Base-by-base conservation (phyloP, 2,329 filamentous ascomycete genomes). In the Diplodia mutila region DNA sequence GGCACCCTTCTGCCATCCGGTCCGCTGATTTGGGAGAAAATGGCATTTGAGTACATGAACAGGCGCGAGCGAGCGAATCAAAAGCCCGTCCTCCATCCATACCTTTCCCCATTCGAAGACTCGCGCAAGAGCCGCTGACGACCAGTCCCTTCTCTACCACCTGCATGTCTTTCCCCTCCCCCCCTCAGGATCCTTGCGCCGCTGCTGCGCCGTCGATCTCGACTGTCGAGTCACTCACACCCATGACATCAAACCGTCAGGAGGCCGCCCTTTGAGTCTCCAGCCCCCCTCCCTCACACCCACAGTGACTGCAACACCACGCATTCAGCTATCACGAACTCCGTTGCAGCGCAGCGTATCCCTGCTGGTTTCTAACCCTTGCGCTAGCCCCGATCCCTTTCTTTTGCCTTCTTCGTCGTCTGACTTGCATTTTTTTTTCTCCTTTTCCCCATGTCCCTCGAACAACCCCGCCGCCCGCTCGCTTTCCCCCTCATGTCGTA, bases 161-260 rank as follows among this genome's bases (percentile, higher is more conserved):
- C 11, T 46, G 39, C 39, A 46, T 46, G 39, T 8, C 8, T 46
- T 21, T 21, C 42, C 8, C n/a, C 8, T 46, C 11, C 14, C 42
- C 8, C n/a, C 16, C 25, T 18, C 49, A 9, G 12, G 14, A 52
- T 3, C 23, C 16, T 29, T 27, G 49, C 49, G 16, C 49, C 4
- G 7, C 23, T 1, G 25, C 49, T 21, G 14, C 37, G 14, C 14
- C 37, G 37, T 16, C 16, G 37, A 39, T n/a, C 39, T 5, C 51
- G 12, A 3, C 8, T 29, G 7, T 29, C 52, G 52, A 54, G 52
- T 54, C 52, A 18, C 25, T 54, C 52, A 21, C 49, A 4, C 52
- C n/a, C 27, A 54, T 34, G 52, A 54, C 52, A 54, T 54, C 52
- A 34, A n/a, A 12, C 52, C 52, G 29, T 54, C 52, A 54, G 52